Percentiles rank a stretch among this genome's conserved stretches.
phyloP scores from a whole-genome alignment of 352 stramenopile genomes.

The Pythium grandisporangium region DNA sequence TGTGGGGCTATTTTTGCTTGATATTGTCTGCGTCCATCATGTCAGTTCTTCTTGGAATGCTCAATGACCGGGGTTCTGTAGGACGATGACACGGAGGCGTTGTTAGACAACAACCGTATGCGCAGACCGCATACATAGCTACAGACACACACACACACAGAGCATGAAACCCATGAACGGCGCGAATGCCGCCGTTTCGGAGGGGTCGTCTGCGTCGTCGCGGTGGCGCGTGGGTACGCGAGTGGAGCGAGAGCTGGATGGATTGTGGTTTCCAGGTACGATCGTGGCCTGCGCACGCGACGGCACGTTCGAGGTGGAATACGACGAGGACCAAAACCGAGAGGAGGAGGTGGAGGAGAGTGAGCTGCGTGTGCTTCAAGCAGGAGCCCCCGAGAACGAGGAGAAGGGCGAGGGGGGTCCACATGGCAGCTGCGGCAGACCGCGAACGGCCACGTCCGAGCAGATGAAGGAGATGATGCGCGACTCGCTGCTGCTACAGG shows the following conservation, averaged over 20 bases:
- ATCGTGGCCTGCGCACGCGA: slow-evolving; percentile 34
- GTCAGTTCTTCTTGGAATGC: neutral
- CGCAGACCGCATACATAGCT: no score
- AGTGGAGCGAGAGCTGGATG: slow-evolving; percentile 65
- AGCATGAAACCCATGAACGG: neutral
- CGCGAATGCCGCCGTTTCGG: no score
- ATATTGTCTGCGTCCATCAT: no score
- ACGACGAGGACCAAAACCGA: slow-evolving; percentile 72
- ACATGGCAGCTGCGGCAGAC: slow-evolving; percentile 2
- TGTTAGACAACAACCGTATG: no score
- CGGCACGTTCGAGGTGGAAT: slow-evolving; percentile 61
- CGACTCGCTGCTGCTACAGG: slow-evolving; percentile 50
- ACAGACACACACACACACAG: neutral
- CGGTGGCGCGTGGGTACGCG: slow-evolving; percentile 31
- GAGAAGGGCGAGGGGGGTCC: neutral
- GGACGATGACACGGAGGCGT: no score
- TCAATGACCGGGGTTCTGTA: neutral
- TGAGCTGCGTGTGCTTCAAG: slow-evolving; percentile 32
- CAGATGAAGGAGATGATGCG: slow-evolving; percentile 34
- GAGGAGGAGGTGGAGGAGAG: slow-evolving; percentile 43
- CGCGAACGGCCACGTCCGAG: slow-evolving; percentile 15
- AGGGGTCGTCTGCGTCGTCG: no score
- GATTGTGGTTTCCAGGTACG: slow-evolving; percentile 65
- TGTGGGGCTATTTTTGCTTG: no score
- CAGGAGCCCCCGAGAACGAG: no score